Base-by-base conservation (phyloP, 352 stramenopile genomes). In the Phytophthora cryptogea region DNA sequence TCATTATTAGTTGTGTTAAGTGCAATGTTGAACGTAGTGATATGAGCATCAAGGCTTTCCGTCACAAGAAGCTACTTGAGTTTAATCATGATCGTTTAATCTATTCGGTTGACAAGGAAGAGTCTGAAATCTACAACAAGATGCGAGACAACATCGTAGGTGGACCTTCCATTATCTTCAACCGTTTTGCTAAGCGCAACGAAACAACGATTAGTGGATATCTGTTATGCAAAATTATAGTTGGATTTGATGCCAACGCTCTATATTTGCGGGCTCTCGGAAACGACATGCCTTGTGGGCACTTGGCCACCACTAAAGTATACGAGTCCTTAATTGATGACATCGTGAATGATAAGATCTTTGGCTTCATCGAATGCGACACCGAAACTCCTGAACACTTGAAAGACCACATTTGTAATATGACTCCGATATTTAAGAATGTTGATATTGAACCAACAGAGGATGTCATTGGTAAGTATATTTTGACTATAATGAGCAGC, bases 1-100 rank as follows among this genome's bases (percentile, higher is more conserved):
- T n/a, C n/a, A n/a, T n/a, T n/a, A n/a, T n/a, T n/a, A n/a, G n/a
- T n/a, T n/a, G n/a, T n/a, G n/a, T n/a, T n/a, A n/a, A n/a, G n/a
- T n/a, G n/a, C n/a, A n/a, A n/a, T n/a, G n/a, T n/a, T n/a, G n/a
- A n/a, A n/a, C n/a, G n/a, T n/a, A n/a, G n/a, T n/a, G n/a, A n/a
- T n/a, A n/a, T n/a, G n/a, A n/a, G n/a, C n/a, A n/a, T 72, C 7
- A 45, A 43, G 10, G 17, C 2, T 1, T 72, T 76, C 44, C 30
- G 33, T 7, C 37, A 49, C 10, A 58, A 54, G 44, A 68, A 71
- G 49, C 26, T 66, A 8, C n/a, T 71, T 45, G 42, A 76, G 14
- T 46, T 54, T 27, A 68, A 56, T n/a, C 28, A 36, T 1, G 36
- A 48, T 6, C n/a, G 8, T 8, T 9, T 56, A 0, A 37, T 56